A percentile compares a stretch with the other conserved stretches of the same genome.
Conservation (phyloP, 108 stramenopile genomes). For the Fistulifera pelliculosa region DNA sequence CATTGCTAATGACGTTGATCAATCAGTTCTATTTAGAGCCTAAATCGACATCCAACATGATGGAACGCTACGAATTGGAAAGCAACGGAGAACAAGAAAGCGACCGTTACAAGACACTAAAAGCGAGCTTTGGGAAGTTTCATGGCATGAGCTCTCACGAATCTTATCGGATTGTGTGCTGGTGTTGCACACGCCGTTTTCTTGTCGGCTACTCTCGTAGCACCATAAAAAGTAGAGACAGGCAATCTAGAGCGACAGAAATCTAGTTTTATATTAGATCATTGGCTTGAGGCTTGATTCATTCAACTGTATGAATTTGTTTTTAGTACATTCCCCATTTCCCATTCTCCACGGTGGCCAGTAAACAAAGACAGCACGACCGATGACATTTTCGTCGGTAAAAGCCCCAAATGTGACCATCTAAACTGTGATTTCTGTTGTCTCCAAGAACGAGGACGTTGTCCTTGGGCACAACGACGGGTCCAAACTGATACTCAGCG, state of each 20-base stretch:
- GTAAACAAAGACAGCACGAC: slow-evolving; percentile 79
- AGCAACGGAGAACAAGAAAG: slow-evolving; percentile 30
- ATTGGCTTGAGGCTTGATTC: too few species aligned
- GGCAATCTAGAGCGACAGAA: background rate
- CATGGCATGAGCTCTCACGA: slow-evolving; percentile 69
- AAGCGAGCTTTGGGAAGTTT: slow-evolving; percentile 52
- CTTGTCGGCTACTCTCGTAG: slow-evolving; percentile 27
- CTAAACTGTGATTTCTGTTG: slow-evolving; percentile 87
- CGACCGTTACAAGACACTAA: slow-evolving; percentile 41
- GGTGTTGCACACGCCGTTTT: slow-evolving; percentile 46
- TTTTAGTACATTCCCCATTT: slow-evolving; percentile 61
- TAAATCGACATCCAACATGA: slow-evolving; percentile 48
- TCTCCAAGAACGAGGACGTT: slow-evolving; percentile 83
- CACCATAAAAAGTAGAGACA: background rate
- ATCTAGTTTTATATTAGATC: too few species aligned
- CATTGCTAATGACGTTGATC: slow-evolving; percentile 42
- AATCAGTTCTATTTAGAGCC: slow-evolving; percentile 71
- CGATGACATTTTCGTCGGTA: slow-evolving; percentile 58
- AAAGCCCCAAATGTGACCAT: slow-evolving; percentile 88
- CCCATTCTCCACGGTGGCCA: slow-evolving; percentile 90
- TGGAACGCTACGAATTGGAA: slow-evolving; percentile 52
- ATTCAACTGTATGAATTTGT: too few species aligned
- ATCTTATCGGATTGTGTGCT: slow-evolving; percentile 53
- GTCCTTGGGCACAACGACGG: slow-evolving; percentile 74
- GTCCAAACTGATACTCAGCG: slow-evolving; percentile 80